A percentile compares a stretch with the other conserved stretches of the same genome.
Conservation (phyloP, 2,329 filamentous ascomycete genomes). For the Pyrenophora graminea region DNA sequence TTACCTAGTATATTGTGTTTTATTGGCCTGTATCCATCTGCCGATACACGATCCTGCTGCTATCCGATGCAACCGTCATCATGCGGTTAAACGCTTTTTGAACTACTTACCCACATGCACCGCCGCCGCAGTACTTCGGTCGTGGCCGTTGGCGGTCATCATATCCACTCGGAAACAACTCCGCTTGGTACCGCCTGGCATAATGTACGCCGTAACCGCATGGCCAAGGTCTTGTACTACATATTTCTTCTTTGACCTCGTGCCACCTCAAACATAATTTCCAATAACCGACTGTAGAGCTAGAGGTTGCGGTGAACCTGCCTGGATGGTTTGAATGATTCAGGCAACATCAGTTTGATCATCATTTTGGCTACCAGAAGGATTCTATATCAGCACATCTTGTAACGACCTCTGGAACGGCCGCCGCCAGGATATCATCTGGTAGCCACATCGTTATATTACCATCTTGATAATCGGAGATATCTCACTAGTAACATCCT, state of each 20-base stretch:
- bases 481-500: neutral
- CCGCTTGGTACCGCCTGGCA: conserved; percentile 17
- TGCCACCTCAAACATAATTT: conserved; percentile 37
- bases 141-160: conserved; percentile 22
- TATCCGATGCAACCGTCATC: conserved; percentile 17
- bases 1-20: neutral
- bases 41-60: conserved; percentile 16
- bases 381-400: conserved; percentile 30
- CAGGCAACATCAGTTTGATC: conserved; percentile 24
- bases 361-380: conserved; percentile 27
- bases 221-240: conserved; percentile 39
- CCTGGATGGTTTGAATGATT: conserved; percentile 17
- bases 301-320: conserved; percentile 22
- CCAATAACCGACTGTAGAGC: conserved; percentile 39
- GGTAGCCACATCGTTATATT: no score
- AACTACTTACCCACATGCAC: conserved; percentile 30
- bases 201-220: conserved; percentile 27
- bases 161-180: conserved; percentile 27
- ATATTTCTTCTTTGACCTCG: conserved; percentile 32
- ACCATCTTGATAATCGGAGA: conserved; percentile 19
- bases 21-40: neutral
- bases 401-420: conserved; percentile 27
- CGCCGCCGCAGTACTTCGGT: conserved; percentile 33
- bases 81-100: conserved; percentile 25
- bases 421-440: conserved; percentile 11